Conservation (phyloP, 495 filamentous ascomycete species). For the Penicillium riverlandense region DNA sequence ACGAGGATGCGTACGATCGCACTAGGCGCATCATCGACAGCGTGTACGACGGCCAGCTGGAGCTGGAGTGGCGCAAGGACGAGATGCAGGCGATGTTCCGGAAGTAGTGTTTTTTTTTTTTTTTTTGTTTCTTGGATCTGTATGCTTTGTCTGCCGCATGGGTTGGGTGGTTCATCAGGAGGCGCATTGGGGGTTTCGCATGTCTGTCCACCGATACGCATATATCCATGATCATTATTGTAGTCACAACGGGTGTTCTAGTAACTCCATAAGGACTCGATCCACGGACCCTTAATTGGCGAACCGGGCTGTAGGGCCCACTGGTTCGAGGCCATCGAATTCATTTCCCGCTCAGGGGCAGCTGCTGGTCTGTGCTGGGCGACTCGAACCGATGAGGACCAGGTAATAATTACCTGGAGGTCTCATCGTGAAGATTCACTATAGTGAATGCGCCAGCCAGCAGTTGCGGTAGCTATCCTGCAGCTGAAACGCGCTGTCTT, state of each 20-base stretch:
- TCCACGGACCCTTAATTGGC: constrained; percentile 1
- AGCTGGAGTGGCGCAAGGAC: constrained; percentile 54
- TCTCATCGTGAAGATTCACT: too few species aligned
- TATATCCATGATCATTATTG: too few species aligned
- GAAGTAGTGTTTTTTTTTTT: constrained; percentile 21
- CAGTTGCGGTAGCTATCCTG: constrained; percentile 2
- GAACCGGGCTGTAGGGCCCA: constrained; percentile 3
- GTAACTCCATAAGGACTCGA: too few species aligned
- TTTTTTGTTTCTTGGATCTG: constrained; percentile 1
- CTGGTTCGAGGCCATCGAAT: constrained; percentile 12
- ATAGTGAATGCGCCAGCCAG: neutral
- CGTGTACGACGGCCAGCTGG: constrained; percentile 59
- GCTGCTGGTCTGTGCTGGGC: constrained; percentile 16
- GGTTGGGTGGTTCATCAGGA: too few species aligned
- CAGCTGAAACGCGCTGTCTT: constrained; percentile 1
- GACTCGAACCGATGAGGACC: neutral
- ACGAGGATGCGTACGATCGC: constrained; percentile 65
- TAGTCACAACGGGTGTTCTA: too few species aligned
- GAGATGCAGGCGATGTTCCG: constrained; percentile 49
- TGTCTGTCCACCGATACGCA: too few species aligned
- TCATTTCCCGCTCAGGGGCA: constrained; percentile 17
- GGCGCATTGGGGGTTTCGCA: too few species aligned
- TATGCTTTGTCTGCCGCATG: too few species aligned
- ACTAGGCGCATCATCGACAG: constrained; percentile 54
- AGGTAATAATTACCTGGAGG: neutral